Base-by-base conservation (phyloP, 2,329 filamentous ascomycete species). In the Seiridium cupressi region DNA sequence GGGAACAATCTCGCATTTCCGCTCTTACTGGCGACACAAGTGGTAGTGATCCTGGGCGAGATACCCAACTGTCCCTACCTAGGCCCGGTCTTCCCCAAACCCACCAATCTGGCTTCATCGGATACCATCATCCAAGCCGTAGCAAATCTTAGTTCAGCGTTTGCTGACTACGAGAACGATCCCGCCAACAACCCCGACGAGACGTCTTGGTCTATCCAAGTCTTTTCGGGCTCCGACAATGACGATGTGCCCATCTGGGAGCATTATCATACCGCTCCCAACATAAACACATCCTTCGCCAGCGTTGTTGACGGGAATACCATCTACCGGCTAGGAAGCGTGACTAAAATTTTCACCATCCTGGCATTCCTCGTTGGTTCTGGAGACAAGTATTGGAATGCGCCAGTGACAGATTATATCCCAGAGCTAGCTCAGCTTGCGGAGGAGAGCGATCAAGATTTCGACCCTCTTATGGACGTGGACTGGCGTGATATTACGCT, bases 171-270 rank as follows among this genome's bases (percentile, higher is more conserved):
- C 9, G 70, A 70, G 18, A 48, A 49, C 4, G 67, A 70, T 53
- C 62, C 69, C 42, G 63, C 59, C 0, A 64, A 64, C 7, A 67
- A 70, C 31, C 68, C 72, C 6, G 69, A 74, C 58, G 64, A 61
- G n/a, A 75, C 73, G 7, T 73, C 71, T 51, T 75, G 73, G 68
- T 73, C 72, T 47, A 67, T 75, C 35, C 70, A 75, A 58, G 63
- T 75, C 4, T 71, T 71, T 61, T 67, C 68, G 8, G 63, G 65
- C 3, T 65, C 67, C 2, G 64, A 65, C 36, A 65, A 67, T 5
- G 64, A 64, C 31, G 67, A 66, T 8, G 57, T 65, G 34, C 62
- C 68, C 11, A 36, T 72, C 8, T 72, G 68, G 68, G 67, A 66
- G 18, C 66, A 72, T 55, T 67, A 72, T 58, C 70, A 72, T 40